A percentile compares a stretch with the other conserved stretches of the same genome.
These are phyloP conservation scores for Talaromyces sp. DNA, from an alignment of 2,329 filamentous ascomycete genomes.

Conservation along the genomic window DNA sequence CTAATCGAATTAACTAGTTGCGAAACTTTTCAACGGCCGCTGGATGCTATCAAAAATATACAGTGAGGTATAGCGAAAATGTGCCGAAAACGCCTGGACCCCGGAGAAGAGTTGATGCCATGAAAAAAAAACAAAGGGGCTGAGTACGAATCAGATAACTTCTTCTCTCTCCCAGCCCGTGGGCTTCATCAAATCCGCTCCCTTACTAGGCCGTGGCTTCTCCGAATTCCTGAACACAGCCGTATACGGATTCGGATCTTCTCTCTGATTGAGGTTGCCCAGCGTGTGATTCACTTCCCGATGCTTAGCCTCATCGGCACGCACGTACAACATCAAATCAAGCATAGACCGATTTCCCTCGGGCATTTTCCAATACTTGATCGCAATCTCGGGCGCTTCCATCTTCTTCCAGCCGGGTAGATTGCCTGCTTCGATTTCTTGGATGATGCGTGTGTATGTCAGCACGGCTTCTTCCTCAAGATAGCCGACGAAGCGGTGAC, in stretches of 20 bases:
- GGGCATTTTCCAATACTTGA: slow-evolving; percentile 93
- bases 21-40: background rate
- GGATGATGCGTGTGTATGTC: slow-evolving; percentile 86
- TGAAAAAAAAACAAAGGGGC: background rate
- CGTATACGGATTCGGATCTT: slow-evolving; percentile 90
- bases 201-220: slow-evolving; percentile 66
- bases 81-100: background rate
- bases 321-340: slow-evolving; percentile 81
- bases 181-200: slow-evolving; percentile 60
- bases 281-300: slow-evolving; percentile 95
- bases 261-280: slow-evolving; percentile 76
- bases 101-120: background rate
- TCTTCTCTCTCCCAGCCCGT: slow-evolving; percentile 81
- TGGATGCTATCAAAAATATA: background rate
- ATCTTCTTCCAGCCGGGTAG: slow-evolving; percentile 79
- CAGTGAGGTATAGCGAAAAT: background rate
- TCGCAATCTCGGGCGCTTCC: slow-evolving; percentile 78
- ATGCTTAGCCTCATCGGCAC: slow-evolving; percentile 85
- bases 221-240: slow-evolving; percentile 70
- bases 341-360: slow-evolving; percentile 76
- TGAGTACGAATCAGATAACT: slow-evolving; percentile 52
- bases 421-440: slow-evolving; percentile 79
- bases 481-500: slow-evolving; percentile 94
- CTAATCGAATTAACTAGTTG: background rate
- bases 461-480: slow-evolving; percentile 95